phyloP scores from a whole-genome alignment of 2,329 filamentous ascomycete species.

The Fusarium sp. region DNA sequence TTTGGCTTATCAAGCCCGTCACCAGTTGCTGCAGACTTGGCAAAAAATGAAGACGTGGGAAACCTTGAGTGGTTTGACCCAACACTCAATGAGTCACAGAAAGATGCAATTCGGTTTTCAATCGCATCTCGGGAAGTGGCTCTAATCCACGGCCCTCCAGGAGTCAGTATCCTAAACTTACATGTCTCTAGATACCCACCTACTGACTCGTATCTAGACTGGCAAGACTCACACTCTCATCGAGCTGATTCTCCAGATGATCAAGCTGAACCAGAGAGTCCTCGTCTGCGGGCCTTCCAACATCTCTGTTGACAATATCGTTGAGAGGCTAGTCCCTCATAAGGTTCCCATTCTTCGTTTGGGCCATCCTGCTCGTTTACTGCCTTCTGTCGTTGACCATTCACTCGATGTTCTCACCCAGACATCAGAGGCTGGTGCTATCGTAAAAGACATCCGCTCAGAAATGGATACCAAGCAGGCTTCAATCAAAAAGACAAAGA shows the following conservation, averaged over 20 bases:
- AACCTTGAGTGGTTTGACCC: conserved; percentile 72
- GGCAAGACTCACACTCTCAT: conserved; percentile 98
- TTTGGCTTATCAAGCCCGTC: conserved; percentile 71
- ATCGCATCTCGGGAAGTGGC: conserved; percentile 85
- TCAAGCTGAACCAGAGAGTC: conserved; percentile 78
- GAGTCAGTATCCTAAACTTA: conserved; percentile 62
- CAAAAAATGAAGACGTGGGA: conserved; percentile 58
- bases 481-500: conserved; percentile 87
- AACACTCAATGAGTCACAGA: conserved; percentile 74
- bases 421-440: conserved; percentile 88
- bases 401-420: conserved; percentile 92
- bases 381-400: conserved; percentile 89
- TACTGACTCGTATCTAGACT: conserved; percentile 64
- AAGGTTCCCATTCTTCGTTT: conserved; percentile 89
- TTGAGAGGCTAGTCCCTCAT: conserved; percentile 87
- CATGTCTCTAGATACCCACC: conserved; percentile 1
- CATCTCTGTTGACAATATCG: conserved; percentile 97
- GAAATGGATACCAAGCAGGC: conserved; percentile 96
- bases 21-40: conserved; percentile 59
- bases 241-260: conserved; percentile 91
- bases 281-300: conserved; percentile 98
- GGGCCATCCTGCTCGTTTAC: conserved; percentile 89
- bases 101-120: conserved; percentile 82
- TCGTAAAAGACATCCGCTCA: conserved; percentile 88
- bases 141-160: conserved; percentile 93